Conservation (phyloP, 2,329 filamentous ascomycete species). For the Colletotrichum aenigma region DNA sequence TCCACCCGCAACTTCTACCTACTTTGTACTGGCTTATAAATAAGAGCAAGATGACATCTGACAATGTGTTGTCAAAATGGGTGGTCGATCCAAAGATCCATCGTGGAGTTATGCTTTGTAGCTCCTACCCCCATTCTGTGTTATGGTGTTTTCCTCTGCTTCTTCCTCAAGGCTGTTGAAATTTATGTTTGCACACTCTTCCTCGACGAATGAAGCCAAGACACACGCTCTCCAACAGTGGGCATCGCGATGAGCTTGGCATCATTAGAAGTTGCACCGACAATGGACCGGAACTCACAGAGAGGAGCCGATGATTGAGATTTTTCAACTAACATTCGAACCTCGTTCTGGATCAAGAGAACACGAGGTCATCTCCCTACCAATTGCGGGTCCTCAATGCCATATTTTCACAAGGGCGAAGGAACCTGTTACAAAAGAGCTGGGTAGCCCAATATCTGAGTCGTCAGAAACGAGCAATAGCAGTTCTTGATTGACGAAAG, state of each 20-base stretch:
- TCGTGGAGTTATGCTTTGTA: not conserved
- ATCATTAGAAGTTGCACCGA: not conserved
- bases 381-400: not conserved
- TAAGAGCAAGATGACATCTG: not conserved
- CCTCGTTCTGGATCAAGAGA: not conserved
- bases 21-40: not conserved
- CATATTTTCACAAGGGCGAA: not conserved
- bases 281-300: rapidly evolving
- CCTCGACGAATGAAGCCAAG: not conserved
- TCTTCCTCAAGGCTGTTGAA: too few species aligned
- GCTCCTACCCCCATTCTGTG: not conserved
- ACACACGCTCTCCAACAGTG: not conserved
- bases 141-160: not conserved
- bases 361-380: not conserved
- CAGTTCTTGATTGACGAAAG: not conserved
- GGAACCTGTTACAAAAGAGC: rapidly evolving
- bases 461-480: not conserved
- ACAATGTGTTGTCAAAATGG: not conserved
- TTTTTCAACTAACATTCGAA: rapidly evolving
- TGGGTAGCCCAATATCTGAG: not conserved
- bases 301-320: not conserved
- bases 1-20: not conserved
- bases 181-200: not conserved
- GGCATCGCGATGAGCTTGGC: not conserved
- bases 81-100: not conserved